Conservation (phyloP, 2,329 filamentous ascomycete species). For the Fusarium sp. region DNA sequence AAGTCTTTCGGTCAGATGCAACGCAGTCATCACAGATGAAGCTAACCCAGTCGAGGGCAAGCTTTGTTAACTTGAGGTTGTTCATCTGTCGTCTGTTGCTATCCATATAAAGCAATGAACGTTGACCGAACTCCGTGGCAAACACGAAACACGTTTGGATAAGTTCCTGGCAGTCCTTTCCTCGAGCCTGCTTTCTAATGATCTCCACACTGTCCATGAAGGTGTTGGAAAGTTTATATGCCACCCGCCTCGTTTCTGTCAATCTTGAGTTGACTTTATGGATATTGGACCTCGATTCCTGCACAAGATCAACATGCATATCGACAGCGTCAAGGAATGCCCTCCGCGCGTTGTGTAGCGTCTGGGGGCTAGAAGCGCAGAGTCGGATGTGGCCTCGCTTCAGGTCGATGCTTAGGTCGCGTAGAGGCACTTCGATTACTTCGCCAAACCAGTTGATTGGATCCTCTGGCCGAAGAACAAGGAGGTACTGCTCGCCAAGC, state of each 20-base stretch:
- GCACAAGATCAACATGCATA: conserved; percentile 86
- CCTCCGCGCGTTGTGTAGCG: conserved; percentile 80
- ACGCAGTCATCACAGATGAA: conserved; percentile 98
- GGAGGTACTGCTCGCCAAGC: conserved; percentile 77
- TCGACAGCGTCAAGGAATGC: conserved; percentile 83
- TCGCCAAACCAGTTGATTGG: conserved; percentile 84
- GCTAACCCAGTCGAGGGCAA: conserved; percentile 95
- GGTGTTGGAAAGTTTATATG: conserved; percentile 95
- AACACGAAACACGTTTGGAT: conserved; percentile 99
- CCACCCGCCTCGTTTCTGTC: conserved; percentile 93
- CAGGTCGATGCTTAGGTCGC: conserved; percentile 84
- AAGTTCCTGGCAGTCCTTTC: conserved; percentile 90
- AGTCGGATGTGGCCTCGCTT: conserved; percentile 88
- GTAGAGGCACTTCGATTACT: conserved; percentile 75
- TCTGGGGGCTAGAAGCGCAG: conserved; percentile 87
- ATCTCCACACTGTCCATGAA: conserved; percentile 99
- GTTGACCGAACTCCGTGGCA: conserved; percentile 97
- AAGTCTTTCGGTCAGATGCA: conserved; percentile 92
- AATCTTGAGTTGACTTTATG: conserved; percentile 91
- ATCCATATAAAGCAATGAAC: conserved; percentile 95
- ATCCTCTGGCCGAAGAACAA: conserved; percentile 86
- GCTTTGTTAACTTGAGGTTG: conserved; percentile 91
- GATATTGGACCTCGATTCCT: conserved; percentile 93
- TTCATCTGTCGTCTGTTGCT: conserved; percentile 96
- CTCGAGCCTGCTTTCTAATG: conserved; percentile 85